Conservation (phyloP, 257 asterid genomes). For the Salvia miltiorrhiza region DNA sequence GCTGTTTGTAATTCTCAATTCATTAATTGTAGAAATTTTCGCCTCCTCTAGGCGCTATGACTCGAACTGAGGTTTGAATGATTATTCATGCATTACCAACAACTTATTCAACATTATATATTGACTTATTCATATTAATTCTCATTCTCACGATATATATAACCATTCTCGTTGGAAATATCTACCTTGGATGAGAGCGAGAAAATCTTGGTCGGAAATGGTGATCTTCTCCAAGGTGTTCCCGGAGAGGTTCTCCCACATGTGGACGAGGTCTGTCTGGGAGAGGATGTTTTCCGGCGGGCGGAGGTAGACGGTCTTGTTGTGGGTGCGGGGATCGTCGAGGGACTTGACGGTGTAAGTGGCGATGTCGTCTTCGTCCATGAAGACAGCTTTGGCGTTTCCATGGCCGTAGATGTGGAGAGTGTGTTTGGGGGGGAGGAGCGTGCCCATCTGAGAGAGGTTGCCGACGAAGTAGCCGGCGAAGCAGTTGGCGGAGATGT, state of each 20-base stretch:
- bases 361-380: constrained; percentile 75
- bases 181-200: constrained; percentile 50
- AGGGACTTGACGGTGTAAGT: constrained; percentile 56
- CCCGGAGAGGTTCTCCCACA: constrained; percentile 65
- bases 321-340: constrained; percentile 67
- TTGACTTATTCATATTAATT: no score
- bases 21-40: no score
- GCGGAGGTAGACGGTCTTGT: constrained; percentile 74
- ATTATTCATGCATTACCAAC: no score
- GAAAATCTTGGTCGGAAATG: constrained; percentile 52
- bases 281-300: constrained; percentile 58
- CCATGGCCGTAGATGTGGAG: constrained; percentile 60
- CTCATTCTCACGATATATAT: no score
- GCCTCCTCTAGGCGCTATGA: no score
- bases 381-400: constrained; percentile 48
- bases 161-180: no score
- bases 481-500: constrained; percentile 73
- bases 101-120: no score
- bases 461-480: constrained; percentile 72
- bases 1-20: no score
- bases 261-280: constrained; percentile 51
- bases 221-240: constrained; percentile 42
- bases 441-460: constrained; percentile 64
- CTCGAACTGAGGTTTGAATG: no score
- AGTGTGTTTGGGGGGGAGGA: constrained; percentile 61